These are phyloP conservation scores for Triadica sebifera DNA, from an alignment of 345 rosid species.

Conservation along the genomic window DNA sequence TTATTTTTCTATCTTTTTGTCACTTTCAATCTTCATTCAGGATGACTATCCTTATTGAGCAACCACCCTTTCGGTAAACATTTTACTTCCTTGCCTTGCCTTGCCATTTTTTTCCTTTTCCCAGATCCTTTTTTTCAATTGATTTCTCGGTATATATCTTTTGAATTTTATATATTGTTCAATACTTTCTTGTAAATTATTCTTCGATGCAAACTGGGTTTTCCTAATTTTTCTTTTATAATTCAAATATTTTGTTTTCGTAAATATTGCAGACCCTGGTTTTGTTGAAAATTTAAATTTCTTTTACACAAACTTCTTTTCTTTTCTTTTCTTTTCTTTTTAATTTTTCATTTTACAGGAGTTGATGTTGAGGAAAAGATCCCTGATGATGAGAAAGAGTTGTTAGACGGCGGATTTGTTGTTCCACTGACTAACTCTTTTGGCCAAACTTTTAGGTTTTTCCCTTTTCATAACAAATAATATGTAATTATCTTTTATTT, in stretches of 20 bases:
- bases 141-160: too few relatives aligned
- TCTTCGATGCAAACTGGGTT: neutral
- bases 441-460: constrained; percentile 81
- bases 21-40: constrained; percentile 10
- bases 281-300: neutral
- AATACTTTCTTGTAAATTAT: neutral
- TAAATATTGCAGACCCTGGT: neutral
- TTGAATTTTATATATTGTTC: too few relatives aligned
- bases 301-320: neutral
- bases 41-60: constrained; percentile 53
- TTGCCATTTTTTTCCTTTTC: neutral
- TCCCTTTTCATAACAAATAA: neutral
- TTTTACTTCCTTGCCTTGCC: neutral
- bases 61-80: constrained; percentile 42
- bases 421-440: constrained; percentile 68
- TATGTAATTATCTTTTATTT: neutral
- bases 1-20: neutral
- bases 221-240: too few relatives aligned
- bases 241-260: neutral
- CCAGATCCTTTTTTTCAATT: too few relatives aligned
- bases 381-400: constrained; percentile 38
- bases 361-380: constrained; percentile 40
- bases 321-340: neutral
- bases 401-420: constrained; percentile 51
- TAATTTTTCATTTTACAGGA: constrained; percentile 22